phyloP scores from a whole-genome alignment of 345 rosid species.

The Gossypium arboreum region DNA sequence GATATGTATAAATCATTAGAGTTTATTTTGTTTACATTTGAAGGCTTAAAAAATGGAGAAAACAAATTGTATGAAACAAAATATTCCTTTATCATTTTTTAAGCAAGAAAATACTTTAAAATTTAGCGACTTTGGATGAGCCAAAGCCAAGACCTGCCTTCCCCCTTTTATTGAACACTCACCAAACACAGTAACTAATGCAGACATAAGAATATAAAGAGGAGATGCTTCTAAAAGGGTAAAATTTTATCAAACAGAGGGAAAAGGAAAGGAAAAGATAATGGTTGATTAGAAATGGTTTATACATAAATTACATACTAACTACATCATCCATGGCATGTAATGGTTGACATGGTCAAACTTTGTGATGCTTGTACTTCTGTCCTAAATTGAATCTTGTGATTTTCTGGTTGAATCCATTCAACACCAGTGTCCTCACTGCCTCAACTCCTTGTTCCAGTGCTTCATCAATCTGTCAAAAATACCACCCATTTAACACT shows the following conservation, averaged over 20 bases:
- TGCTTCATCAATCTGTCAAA: slow-evolving; percentile 55
- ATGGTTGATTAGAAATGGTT: background rate
- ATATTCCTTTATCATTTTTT: background rate
- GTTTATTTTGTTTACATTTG: too few relatives aligned
- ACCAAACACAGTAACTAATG: too few relatives aligned
- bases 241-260: background rate
- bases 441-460: slow-evolving; percentile 71
- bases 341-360: background rate
- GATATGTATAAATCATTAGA: too few relatives aligned
- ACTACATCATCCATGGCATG: background rate
- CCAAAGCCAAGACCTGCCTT: too few relatives aligned
- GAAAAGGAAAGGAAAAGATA: too few relatives aligned
- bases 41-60: background rate
- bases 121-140: too few relatives aligned
- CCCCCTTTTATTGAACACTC: too few relatives aligned
- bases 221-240: background rate
- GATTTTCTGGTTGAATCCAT: slow-evolving; percentile 52
- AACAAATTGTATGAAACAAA: background rate
- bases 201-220: background rate
- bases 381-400: slow-evolving; percentile 72
- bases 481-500: background rate
- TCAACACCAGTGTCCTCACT: slow-evolving; percentile 49
- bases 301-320: background rate
- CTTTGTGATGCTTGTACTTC: slow-evolving; percentile 63
- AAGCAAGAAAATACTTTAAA: too few relatives aligned